Conservation (phyloP, 2,329 filamentous ascomycete species). For the Dryadomyces sulphureus region DNA sequence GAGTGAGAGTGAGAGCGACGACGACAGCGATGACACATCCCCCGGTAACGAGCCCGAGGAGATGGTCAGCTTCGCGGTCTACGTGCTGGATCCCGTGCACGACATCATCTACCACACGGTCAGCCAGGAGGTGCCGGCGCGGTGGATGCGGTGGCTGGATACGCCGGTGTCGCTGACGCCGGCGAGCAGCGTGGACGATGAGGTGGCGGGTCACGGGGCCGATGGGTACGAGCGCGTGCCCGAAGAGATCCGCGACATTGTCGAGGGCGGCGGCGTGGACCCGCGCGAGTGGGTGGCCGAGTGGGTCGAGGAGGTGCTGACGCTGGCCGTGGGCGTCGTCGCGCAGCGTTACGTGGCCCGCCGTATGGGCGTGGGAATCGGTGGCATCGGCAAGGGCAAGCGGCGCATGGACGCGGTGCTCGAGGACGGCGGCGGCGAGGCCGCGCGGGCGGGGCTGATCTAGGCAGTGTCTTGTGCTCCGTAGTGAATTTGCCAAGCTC, state of each 20-base stretch:
- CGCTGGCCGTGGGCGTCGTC: constrained; percentile 65
- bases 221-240: constrained; percentile 37
- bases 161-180: constrained; percentile 46
- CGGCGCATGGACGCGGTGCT: constrained; percentile 42
- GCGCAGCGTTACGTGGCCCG: constrained; percentile 91
- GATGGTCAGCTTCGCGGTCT: constrained; percentile 59
- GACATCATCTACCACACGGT: constrained; percentile 73
- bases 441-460: constrained; percentile 41
- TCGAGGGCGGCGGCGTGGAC: constrained; percentile 63
- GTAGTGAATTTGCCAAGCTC: no score
- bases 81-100: constrained; percentile 78
- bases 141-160: constrained; percentile 89
- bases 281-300: constrained; percentile 94
- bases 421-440: constrained; percentile 42
- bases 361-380: constrained; percentile 90
- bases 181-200: constrained; percentile 23
- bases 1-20: constrained; percentile 77
- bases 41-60: constrained; percentile 50
- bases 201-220: not conserved
- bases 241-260: constrained; percentile 74
- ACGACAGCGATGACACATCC: constrained; percentile 38
- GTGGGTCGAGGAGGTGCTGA: constrained; percentile 84
- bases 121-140: constrained; percentile 67
- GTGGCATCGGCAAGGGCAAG: constrained; percentile 46
- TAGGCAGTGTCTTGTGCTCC: constrained; percentile 15